Base-by-base conservation (phyloP, 2,329 filamentous ascomycete species). In the Stromatinia cepivora region DNA sequence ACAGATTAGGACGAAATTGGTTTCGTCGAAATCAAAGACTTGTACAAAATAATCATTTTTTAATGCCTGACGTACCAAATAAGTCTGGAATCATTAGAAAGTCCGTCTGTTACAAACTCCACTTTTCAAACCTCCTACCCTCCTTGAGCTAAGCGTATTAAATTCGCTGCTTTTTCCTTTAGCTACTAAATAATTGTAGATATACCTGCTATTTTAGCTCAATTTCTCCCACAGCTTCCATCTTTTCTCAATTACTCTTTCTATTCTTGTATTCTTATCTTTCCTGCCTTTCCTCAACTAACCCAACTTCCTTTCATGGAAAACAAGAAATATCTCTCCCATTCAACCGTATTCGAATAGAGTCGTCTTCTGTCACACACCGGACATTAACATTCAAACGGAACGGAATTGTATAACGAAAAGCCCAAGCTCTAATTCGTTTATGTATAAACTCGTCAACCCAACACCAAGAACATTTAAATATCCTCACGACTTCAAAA, bases 81-180 rank as follows among this genome's bases (percentile, higher is more conserved):
- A 39, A 52, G 28, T 63, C 45, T 63, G 59, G 45, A 63, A 52
- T 52, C 46, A 20, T 45, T 53, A 39, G 36, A 28, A 45, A 48
- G 61, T 52, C 34, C 34, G 61, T 52, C 46, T 52, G 6, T 22
- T 28, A 22, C 46, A 64, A 36, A 52, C 34, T 64, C 61, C 61
- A 64, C 61, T 64, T 64, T 52, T 42, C 48, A 52, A 52, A 64
- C 61, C 31, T 52, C 48, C 46, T 64, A 52, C 31, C 61, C 61
- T 64, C 48, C 61, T 64, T 52, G 28, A 64, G 61, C 20, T 42
- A 64, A 64, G 61, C 61, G 61, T 53, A 20, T 5, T 17, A 22
- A 25, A 39, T 64, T 48, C 46, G n/a, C 34, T 52, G 31, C 31
- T 52, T 63, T 39, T 28, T 39, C 28, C 31, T 50, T n/a, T 52